phyloP scores from a whole-genome alignment of 2,329 filamentous ascomycete species.

The Diaporthe sp. region DNA sequence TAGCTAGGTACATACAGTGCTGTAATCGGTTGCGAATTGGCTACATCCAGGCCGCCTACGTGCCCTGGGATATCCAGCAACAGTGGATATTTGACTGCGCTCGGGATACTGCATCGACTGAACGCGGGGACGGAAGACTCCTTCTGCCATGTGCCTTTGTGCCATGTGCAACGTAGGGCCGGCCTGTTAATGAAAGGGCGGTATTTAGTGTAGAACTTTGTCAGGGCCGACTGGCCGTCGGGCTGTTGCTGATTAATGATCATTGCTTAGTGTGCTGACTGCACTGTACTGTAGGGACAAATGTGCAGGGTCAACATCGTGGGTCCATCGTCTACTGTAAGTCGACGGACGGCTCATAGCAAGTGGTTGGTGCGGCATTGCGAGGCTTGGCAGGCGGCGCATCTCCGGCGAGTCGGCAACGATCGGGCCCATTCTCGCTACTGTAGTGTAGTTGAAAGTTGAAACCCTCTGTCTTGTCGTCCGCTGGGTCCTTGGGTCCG shows the following conservation, averaged over 20 bases:
- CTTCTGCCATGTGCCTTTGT: not conserved
- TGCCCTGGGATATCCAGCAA: not conserved
- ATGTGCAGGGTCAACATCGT: not conserved
- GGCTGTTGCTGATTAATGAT: slow-evolving; percentile 9
- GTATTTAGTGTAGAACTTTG: not conserved
- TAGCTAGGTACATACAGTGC: not conserved
- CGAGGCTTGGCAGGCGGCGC: slow-evolving; percentile 5
- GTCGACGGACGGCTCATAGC: not conserved
- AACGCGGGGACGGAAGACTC: too few species aligned
- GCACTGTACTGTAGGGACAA: not conserved
- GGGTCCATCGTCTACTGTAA: not conserved
- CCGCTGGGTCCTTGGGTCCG: slow-evolving; percentile 1
- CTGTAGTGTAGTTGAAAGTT: not conserved
- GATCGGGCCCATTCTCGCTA: slow-evolving; percentile 18
- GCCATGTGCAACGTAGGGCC: not conserved
- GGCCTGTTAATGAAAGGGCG: not conserved
- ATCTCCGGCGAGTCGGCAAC: slow-evolving; percentile 27
- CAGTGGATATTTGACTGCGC: not conserved
- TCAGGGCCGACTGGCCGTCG: not conserved
- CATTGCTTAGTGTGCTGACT: too few species aligned
- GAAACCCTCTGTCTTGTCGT: slow-evolving; percentile 2
- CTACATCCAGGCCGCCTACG: not conserved
- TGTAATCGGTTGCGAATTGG: not conserved
- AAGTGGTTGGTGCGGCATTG: slow-evolving; percentile 14
- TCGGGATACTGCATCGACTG: not conserved